A percentile compares a stretch with the other conserved stretches of the same genome.
Conservation (phyloP, 2,329 filamentous ascomycete species). For the Pseudocercospora ulei region DNA sequence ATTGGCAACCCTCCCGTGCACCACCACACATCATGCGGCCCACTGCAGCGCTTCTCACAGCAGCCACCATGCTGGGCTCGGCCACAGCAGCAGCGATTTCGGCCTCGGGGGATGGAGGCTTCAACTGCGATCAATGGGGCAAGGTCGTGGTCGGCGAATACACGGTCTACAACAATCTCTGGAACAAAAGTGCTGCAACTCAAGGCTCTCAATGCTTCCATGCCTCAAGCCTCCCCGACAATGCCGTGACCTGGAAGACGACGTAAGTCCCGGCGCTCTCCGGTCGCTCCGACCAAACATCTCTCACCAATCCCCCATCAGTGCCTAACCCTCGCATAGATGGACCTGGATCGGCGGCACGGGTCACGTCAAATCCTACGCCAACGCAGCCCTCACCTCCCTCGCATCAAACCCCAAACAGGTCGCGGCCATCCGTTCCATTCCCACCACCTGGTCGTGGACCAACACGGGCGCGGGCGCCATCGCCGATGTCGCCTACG, state of each 20-base stretch:
- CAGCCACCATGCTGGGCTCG: neutral
- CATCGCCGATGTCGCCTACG: conserved; percentile 51
- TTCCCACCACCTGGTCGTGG: conserved; percentile 43
- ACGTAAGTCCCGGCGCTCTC: conserved; percentile 31
- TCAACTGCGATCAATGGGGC: conserved; percentile 30
- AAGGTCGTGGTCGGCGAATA: conserved; percentile 29
- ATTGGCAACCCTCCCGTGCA: too few relatives aligned
- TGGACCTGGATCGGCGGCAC: conserved; percentile 30
- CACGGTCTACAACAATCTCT: conserved; percentile 39
- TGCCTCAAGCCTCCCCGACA: conserved; percentile 35
- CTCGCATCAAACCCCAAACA: conserved; percentile 24
- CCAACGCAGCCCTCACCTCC: conserved; percentile 37
- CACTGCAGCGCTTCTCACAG: too few relatives aligned
- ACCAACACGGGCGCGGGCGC: conserved; percentile 43
- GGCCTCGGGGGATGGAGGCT: conserved; percentile 16
- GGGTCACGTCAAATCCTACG: conserved; percentile 38
- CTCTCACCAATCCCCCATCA: neutral
- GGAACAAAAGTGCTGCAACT: conserved; percentile 37
- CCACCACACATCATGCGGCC: too few relatives aligned
- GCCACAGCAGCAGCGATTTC: neutral
- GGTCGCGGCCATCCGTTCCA: conserved; percentile 31
- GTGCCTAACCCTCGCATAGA: conserved; percentile 21
- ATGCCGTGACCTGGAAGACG: conserved; percentile 39
- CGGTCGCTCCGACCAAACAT: neutral
- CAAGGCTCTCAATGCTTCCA: conserved; percentile 43